phyloP scores from a whole-genome alignment of 2,329 filamentous ascomycete species.

The Fonsecaea pugnacius region DNA sequence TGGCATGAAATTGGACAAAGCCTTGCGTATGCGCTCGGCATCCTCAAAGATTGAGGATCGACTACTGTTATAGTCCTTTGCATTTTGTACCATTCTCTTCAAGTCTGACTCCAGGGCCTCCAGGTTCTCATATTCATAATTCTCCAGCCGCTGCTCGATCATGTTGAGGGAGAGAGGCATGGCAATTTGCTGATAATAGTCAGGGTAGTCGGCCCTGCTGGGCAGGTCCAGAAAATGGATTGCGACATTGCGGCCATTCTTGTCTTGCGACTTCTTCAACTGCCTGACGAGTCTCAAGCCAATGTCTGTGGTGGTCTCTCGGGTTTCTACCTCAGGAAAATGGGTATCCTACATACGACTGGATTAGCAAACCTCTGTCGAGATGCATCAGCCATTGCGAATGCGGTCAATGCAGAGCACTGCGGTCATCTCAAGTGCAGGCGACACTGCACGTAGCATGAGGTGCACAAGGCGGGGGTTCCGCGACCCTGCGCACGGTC shows the following conservation, averaged over 20 bases:
- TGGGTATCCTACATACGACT: constrained; percentile 35
- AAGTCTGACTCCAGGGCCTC: constrained; percentile 80
- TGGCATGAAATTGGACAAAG: constrained; percentile 84
- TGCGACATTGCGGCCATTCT: constrained; percentile 76
- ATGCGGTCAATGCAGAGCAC: constrained; percentile 10
- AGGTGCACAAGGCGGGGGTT: constrained; percentile 17
- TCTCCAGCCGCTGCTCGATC: constrained; percentile 74
- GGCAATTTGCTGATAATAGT: constrained; percentile 77
- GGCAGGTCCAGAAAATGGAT: constrained; percentile 75
- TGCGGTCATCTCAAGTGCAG: constrained; percentile 5
- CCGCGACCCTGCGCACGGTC: constrained; percentile 8
- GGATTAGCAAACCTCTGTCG: constrained; percentile 21
- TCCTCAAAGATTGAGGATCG: constrained; percentile 76
- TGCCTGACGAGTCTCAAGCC: constrained; percentile 75
- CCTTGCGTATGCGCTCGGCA: constrained; percentile 83
- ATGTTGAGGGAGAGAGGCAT: constrained; percentile 78
- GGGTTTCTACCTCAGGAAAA: constrained; percentile 56
- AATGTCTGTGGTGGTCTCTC: constrained; percentile 70
- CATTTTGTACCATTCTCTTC: constrained; percentile 85
- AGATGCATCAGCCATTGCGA: constrained; percentile 7
- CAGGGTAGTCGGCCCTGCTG: constrained; percentile 57
- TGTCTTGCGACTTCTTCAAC: constrained; percentile 76
- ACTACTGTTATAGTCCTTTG: constrained; percentile 80
- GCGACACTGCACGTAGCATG: constrained; percentile 14
- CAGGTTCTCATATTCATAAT: constrained; percentile 70